Conservation (phyloP, 2,329 filamentous ascomycete genomes). For the Cladosporium sp. region DNA sequence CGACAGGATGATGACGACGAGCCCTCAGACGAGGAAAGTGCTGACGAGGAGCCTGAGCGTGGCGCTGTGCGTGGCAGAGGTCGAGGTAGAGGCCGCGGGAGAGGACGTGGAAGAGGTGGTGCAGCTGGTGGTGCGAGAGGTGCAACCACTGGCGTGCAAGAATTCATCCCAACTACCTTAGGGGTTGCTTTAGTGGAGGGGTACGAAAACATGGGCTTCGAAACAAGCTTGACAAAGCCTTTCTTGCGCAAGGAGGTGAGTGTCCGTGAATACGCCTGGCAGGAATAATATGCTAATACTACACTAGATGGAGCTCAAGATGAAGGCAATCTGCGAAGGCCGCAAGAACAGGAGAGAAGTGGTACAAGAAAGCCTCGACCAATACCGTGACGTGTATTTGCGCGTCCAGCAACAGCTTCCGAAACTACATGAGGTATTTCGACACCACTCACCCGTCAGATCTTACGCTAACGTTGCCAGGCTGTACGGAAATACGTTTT, state of each 20-base stretch:
- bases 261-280: too few species aligned
- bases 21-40: slow-evolving; percentile 30
- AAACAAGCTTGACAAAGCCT: slow-evolving; percentile 89
- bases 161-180: slow-evolving; percentile 89
- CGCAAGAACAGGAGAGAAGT: slow-evolving; percentile 69
- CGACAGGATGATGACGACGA: slow-evolving; percentile 32
- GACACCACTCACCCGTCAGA: neutral
- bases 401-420: slow-evolving; percentile 74
- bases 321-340: slow-evolving; percentile 95
- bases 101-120: slow-evolving; percentile 42
- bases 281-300: slow-evolving; percentile 9
- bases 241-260: slow-evolving; percentile 82
- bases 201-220: slow-evolving; percentile 90
- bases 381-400: slow-evolving; percentile 82
- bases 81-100: slow-evolving; percentile 33
- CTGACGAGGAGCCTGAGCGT: slow-evolving; percentile 32
- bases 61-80: slow-evolving; percentile 36
- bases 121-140: slow-evolving; percentile 49
- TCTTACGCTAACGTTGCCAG: neutral
- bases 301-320: slow-evolving; percentile 77
- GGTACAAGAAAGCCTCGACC: slow-evolving; percentile 74
- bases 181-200: slow-evolving; percentile 90
- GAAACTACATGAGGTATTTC: slow-evolving; percentile 49
- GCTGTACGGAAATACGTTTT: slow-evolving; percentile 23
- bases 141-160: slow-evolving; percentile 57